phyloP scores from a whole-genome alignment of 495 filamentous ascomycete genomes.

The Penicillium cataractarum region DNA sequence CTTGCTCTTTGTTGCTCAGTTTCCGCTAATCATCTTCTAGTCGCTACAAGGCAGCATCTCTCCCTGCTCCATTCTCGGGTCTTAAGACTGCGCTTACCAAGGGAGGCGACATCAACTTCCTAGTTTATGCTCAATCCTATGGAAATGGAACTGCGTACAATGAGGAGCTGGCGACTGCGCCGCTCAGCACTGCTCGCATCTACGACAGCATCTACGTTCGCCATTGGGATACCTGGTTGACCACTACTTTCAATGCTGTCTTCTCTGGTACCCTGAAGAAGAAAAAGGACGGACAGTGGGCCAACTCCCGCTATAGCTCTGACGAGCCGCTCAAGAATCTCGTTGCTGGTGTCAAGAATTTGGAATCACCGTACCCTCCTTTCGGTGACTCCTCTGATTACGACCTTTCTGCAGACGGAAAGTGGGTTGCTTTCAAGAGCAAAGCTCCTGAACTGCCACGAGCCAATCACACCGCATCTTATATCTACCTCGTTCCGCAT shows the following conservation, averaged over 20 bases:
- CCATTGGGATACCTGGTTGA: constrained; percentile 76
- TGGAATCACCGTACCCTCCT: constrained; percentile 50
- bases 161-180: constrained; percentile 55
- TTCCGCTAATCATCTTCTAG: constrained; percentile 9
- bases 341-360: constrained; percentile 45
- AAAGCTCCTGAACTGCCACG: constrained; percentile 44
- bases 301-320: constrained; percentile 19
- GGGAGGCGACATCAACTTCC: constrained; percentile 60
- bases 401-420: constrained; percentile 44
- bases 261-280: constrained; percentile 46
- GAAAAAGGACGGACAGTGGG: constrained; percentile 16
- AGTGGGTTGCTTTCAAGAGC: constrained; percentile 47
- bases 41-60: constrained; percentile 58
- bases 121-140: constrained; percentile 62
- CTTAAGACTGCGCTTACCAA: constrained; percentile 63
- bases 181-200: constrained; percentile 61
- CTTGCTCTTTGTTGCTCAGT: background rate
- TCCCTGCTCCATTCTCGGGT: constrained; percentile 65
- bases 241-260: constrained; percentile 49
- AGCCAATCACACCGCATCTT: constrained; percentile 43
- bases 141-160: constrained; percentile 66
- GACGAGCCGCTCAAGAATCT: constrained; percentile 43
- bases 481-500: constrained; percentile 45
- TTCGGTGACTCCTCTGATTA: constrained; percentile 47
- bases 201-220: constrained; percentile 74